Base-by-base conservation (phyloP, 139 green algal species). In the Auxenochlorella pyrenoidosa region DNA sequence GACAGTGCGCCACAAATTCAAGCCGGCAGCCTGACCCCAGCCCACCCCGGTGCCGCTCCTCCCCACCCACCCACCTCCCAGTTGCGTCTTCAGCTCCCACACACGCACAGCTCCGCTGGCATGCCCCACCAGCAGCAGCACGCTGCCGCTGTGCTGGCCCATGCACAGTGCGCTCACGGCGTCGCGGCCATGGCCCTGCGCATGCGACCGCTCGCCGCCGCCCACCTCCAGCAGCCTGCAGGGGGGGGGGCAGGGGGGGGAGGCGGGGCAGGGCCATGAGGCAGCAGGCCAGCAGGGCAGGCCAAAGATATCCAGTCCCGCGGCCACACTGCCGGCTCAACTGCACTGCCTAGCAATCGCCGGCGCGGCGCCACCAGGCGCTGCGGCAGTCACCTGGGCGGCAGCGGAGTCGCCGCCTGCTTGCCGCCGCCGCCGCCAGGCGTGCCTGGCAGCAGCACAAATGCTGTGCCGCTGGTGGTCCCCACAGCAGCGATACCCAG, bases 21-120 rank as follows among this genome's bases (percentile, higher is more conserved):
- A n/a, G 72, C 24, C 22, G 22, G 13, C 15, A 8, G 10, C 54
- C 54, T 28, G 18, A 22, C 72, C 24, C 40, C 41, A 40, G 22
- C 32, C 47, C n/a, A n/a, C n/a, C n/a, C n/a, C n/a, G n/a, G n/a
- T n/a, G n/a, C n/a, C n/a, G n/a, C n/a, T n/a, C n/a, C n/a, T n/a
- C 15, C n/a, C 19, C 47, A 54, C 28, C 47, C 28, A 22, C 58
- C 41, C 59, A 84, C 86, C 78, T 81, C 76, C 79, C 47, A 70
- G 40, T 51, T 88, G 71, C n/a, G 60, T 85, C 60, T 91, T 91
- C 32, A 79, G 47, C 82, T 91, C 88, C 88, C 88, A 91, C 13
- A 91, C 1, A 4, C 59, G 43, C n/a, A 89, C 51, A 15, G 65
- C 63, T 2, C 88, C 88, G 54, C 58, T 86, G 38, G 77, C 84